These are phyloP conservation scores for Bauhinia variegata DNA, from an alignment of 306 rosid genomes.

Conservation along the genomic window DNA sequence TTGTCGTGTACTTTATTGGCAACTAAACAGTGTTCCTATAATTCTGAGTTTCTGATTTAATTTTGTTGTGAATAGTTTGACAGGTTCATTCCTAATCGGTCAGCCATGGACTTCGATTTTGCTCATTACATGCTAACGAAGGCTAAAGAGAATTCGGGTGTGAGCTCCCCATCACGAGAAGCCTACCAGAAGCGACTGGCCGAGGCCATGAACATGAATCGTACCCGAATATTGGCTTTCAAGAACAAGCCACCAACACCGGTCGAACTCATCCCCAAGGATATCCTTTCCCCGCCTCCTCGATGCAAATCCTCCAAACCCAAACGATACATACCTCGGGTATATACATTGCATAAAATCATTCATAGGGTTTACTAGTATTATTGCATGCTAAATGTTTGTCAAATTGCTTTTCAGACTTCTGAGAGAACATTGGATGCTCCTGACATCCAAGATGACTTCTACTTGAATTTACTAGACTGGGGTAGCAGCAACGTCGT, in stretches of 20 bases:
- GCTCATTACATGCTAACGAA: conserved; percentile 42
- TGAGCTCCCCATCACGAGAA: conserved; percentile 46
- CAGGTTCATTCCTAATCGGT: conserved; percentile 43
- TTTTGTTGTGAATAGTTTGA: conserved; percentile 26
- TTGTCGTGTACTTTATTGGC: not conserved
- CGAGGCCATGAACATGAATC: conserved; percentile 62
- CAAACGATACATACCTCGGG: conserved; percentile 59
- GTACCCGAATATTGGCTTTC: conserved; percentile 58
- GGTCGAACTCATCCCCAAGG: conserved; percentile 45
- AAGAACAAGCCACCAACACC: conserved; percentile 62
- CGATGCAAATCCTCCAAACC: conserved; percentile 42
- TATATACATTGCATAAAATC: not conserved
- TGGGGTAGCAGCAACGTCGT: conserved; percentile 63
- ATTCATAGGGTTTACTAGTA: too few relatives aligned
- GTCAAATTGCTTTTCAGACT: conserved; percentile 33
- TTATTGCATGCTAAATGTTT: not conserved
- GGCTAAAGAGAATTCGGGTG: conserved; percentile 46
- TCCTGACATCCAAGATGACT: conserved; percentile 60
- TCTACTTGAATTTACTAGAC: conserved; percentile 58
- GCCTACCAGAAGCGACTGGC: conserved; percentile 56
- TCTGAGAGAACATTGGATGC: conserved; percentile 69
- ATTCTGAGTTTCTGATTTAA: not conserved
- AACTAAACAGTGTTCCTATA: not conserved
- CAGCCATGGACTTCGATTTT: conserved; percentile 44
- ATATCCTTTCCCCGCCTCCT: conserved; percentile 34